Conservation (phyloP, 805 yeast species). For the Teunomyces stri region DNA sequence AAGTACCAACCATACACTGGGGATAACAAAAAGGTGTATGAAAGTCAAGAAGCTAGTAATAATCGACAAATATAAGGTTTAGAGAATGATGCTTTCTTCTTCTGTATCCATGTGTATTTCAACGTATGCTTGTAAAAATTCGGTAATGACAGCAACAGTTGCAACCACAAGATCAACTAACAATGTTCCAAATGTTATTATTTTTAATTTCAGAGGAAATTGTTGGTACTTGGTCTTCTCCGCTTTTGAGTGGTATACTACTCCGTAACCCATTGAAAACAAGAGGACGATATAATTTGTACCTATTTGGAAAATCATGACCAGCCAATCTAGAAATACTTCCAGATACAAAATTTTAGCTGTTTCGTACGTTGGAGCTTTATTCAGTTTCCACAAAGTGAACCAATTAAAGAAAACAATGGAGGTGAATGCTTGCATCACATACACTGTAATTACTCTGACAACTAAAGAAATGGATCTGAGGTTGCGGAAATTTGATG, state of each 20-base stretch:
- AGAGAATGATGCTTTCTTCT: too few species aligned
- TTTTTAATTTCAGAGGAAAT: constrained; percentile 16
- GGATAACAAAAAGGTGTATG: not conserved
- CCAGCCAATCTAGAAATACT: not conserved
- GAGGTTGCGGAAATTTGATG: constrained; percentile 18
- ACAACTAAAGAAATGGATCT: constrained; percentile 28
- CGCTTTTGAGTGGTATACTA: constrained; percentile 24
- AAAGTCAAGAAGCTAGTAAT: not conserved
- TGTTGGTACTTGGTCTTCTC: constrained; percentile 21
- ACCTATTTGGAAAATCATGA: constrained; percentile 4
- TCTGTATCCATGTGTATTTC: not conserved
- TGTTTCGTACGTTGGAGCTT: too few species aligned
- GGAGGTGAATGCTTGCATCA: constrained; percentile 18
- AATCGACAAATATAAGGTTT: too few species aligned
- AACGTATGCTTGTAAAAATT: not conserved
- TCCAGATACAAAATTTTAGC: too few species aligned
- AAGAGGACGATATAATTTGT: constrained; percentile 17
- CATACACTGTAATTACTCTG: constrained; percentile 24
- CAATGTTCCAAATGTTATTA: constrained; percentile 8
- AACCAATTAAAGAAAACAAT: not conserved
- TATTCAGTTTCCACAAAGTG: not conserved
- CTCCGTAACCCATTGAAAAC: constrained; percentile 37
- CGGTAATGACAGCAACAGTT: not conserved
- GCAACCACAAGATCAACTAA: not conserved
- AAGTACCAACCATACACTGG: constrained; percentile 13